A percentile compares a stretch with the other conserved stretches of the same genome.
Conservation (phyloP, 257 asterid species). For the Scutellaria barbata region DNA sequence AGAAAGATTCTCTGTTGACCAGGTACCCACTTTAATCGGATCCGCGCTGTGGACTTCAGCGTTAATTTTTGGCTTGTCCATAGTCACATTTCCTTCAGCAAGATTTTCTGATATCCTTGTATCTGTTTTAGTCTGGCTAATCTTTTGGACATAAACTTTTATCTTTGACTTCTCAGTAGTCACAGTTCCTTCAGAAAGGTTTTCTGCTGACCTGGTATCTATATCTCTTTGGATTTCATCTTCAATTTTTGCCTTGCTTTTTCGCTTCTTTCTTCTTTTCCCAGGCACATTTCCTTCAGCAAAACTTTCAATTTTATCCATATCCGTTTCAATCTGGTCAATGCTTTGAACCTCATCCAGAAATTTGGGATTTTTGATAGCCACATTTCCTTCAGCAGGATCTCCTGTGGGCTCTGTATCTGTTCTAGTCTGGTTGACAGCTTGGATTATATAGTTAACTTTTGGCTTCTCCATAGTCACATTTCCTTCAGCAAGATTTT, state of each 20-base stretch:
- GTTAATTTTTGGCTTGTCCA: conserved; percentile 6
- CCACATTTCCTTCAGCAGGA: conserved; percentile 31
- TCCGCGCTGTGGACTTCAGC: background rate
- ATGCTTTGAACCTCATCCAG: conserved; percentile 13
- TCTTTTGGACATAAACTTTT: conserved; percentile 23
- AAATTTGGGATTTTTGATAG: conserved; percentile 15
- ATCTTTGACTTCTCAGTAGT: background rate
- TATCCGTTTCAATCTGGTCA: background rate
- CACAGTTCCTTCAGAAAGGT: conserved; percentile 7
- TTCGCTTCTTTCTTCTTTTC: conserved; percentile 13
- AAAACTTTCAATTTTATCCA: conserved; percentile 19
- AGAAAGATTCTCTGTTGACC: conserved; percentile 16
- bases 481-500: conserved; percentile 13
- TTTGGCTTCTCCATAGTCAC: background rate
- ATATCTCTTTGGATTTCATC: background rate
- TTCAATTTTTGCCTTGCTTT: background rate
- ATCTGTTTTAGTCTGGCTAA: conserved; percentile 11
- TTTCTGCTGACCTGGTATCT: background rate
- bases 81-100: conserved; percentile 20
- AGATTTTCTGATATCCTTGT: conserved; percentile 13
- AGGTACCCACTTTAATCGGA: background rate
- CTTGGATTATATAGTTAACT: conserved; percentile 22
- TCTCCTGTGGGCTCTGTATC: conserved; percentile 10
- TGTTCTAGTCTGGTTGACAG: background rate
- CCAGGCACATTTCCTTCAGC: background rate